Conservation (phyloP, 805 yeast genomes). For the Starmerella lactis-condensi region DNA sequence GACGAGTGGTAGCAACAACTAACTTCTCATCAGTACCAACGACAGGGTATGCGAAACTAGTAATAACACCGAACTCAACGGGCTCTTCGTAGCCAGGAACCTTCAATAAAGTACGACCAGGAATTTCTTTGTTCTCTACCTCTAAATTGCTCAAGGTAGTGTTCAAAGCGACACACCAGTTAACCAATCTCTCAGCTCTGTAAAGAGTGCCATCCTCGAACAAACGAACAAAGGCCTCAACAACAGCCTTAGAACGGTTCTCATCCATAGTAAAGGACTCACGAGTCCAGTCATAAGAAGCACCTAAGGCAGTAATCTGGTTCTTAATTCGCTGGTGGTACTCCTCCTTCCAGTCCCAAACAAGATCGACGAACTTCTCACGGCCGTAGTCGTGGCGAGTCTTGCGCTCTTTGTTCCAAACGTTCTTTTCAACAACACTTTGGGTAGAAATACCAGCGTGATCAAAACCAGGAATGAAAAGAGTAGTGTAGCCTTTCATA, state of each 20-base stretch:
- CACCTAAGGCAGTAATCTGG: constrained; percentile 78
- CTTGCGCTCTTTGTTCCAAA: constrained; percentile 71
- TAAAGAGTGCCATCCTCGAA: constrained; percentile 92
- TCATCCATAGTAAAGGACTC: constrained; percentile 89
- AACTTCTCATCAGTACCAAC: constrained; percentile 70
- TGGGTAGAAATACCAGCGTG: constrained; percentile 99
- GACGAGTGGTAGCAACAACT: constrained; percentile 95
- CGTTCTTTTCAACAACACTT: constrained; percentile 89
- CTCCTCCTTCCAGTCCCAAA: constrained; percentile 97
- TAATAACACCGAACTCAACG: constrained; percentile 89
- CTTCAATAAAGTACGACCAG: constrained; percentile 59
- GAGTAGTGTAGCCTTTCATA: constrained; percentile 89
- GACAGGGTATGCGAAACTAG: constrained; percentile 85
- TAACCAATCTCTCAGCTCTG: constrained; percentile 80
- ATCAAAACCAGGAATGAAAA: constrained; percentile 91
- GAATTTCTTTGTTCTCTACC: constrained; percentile 77
- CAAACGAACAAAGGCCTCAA: constrained; percentile 74
- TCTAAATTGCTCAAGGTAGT: constrained; percentile 93
- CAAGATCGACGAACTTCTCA: constrained; percentile 68
- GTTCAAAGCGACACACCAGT: constrained; percentile 89
- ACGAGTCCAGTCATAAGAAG: constrained; percentile 89
- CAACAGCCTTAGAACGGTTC: constrained; percentile 56
- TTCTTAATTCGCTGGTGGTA: constrained; percentile 71
- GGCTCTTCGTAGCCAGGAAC: constrained; percentile 84
- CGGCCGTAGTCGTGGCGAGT: constrained; percentile 94